Evolutionary conservation across 768 basidiomycete genomes (phyloP), one percentile per base, ranked within the genome.

Genomic region (Pulveroboletus sp.): DNA sequence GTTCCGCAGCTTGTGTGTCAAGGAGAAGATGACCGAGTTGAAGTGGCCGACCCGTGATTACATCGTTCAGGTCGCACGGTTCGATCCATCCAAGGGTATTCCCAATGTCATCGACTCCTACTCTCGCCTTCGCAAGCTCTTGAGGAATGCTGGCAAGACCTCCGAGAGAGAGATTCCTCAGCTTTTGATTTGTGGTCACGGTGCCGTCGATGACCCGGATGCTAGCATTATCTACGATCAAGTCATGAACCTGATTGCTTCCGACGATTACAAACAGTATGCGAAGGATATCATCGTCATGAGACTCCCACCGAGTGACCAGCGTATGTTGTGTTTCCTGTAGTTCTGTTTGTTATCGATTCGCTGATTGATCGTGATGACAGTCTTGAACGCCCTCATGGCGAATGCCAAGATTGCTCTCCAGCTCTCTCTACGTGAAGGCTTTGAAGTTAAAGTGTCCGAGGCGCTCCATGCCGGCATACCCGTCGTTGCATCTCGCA

Each of bases 391-490:
- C 57, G 85, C 87, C 8, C 77, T 96, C 58, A 80, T 96, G 80
- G 83, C 87, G 46, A 94, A 93, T 57, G 79, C 89, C 39, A 85
- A 89, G 73, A 85, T 94, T 50, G 93, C 89, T 5, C 79, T 92
- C 43, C 94, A 97, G 68, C 82, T 97, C 39, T 93, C 90, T 45
- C 86, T 88, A 39, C 86, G 93, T 50, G 94, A 97, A 72, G 94
- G 94, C 27, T 97, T 96, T 71, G 94, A 97, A 64, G 91, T 97
- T 71, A 97, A 97, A 69, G 93, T 94, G 43, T 93, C 91, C 41
- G 91, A 95, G 71, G 91, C 89, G n/a, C 76, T 97, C 46, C 89
- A 94, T 69, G 83, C 90, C 28, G 88, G 88, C 53, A 87, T 88
- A 55, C 93, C 93, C 30, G 77, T 94, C 61, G 79, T 97, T 60